Base-by-base conservation (phyloP, 768 basidiomycete species). In the Daedaleopsis sinensis region DNA sequence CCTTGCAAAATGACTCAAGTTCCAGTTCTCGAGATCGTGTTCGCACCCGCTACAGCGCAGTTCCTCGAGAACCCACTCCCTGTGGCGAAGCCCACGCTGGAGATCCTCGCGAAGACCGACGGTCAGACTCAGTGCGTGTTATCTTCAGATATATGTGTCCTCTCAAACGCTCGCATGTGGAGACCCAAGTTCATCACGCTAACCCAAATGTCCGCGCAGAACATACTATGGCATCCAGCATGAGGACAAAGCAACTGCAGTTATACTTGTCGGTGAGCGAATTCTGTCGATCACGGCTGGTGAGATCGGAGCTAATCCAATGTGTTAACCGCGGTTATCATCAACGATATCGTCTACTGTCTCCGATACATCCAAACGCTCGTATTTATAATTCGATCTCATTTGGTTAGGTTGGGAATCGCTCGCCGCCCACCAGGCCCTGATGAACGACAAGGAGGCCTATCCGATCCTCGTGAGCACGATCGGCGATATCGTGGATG, bases 181-280 rank as follows among this genome's bases (percentile, higher is more conserved):
- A n/a, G n/a, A n/a, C n/a, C n/a, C n/a, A n/a, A n/a, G n/a, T n/a
- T n/a, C n/a, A n/a, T n/a, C n/a, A n/a, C n/a, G n/a, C n/a, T n/a
- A n/a, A n/a, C n/a, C n/a, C n/a, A n/a, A n/a, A n/a, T n/a, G n/a
- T n/a, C n/a, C n/a, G n/a, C n/a, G 16, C 38, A 66, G 65, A 21
- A 44, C 54, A 27, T 62, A 59, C 49, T 57, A 58, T 32, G 66
- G 63, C 24, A 52, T 58, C 7, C 59, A 66, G 39, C n/a, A 62
- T 46, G 61, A 68, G 49, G 65, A 68, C 8, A 38, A 54, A 1
- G 50, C 56, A 18, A 37, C 59, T 18, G 48, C 37, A 18, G 66
- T 58, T 36, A n/a, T 62, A 10, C 61, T 58, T 47, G 43, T 57
- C 37, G 62, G 67, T 65, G 51, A 39, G 64, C 38, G 12, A 6